These are phyloP conservation scores for Pouteria campechiana DNA, from an alignment of 179 eudicot species.

Conservation along the genomic window DNA sequence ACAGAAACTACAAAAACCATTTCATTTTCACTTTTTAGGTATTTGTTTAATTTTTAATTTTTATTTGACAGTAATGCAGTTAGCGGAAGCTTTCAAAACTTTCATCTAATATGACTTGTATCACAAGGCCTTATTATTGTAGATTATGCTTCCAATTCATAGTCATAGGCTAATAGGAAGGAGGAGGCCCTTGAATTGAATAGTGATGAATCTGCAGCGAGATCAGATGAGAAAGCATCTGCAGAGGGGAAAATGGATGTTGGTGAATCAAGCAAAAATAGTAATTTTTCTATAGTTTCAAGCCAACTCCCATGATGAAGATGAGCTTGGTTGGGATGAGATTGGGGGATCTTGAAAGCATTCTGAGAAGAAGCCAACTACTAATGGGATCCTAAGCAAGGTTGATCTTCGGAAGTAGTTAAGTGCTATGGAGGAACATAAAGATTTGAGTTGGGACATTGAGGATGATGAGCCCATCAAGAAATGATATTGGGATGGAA, in stretches of 20 bases:
- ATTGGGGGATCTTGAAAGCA: conserved; percentile 68
- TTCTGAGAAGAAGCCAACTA: conserved; percentile 38
- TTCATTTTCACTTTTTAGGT: too few relatives aligned
- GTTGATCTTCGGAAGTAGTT: conserved; percentile 41
- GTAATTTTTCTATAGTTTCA: conserved; percentile 34
- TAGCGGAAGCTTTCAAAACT: too few relatives aligned
- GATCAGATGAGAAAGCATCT: conserved; percentile 17
- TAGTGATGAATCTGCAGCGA: conserved; percentile 3
- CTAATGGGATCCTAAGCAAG: conserved; percentile 27
- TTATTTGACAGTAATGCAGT: too few relatives aligned
- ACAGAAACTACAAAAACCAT: too few relatives aligned
- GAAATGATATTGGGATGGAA: too few relatives aligned
- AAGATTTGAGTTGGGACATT: conserved; percentile 84
- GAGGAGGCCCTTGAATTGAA: conserved; percentile 4
- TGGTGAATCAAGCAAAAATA: conserved; percentile 30
- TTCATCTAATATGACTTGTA: too few relatives aligned
- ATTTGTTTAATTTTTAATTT: too few relatives aligned
- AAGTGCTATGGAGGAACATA: conserved; percentile 56
- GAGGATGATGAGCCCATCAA: conserved; percentile 92
- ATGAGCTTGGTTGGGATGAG: conserved; percentile 87
- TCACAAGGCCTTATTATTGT: too few relatives aligned
- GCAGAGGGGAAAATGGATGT: conserved; percentile 27
- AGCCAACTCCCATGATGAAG: conserved; percentile 46
- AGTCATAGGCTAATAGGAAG: too few relatives aligned
- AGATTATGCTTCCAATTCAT: too few relatives aligned